Conservation (phyloP, 805 yeast genomes). For the Torulaspora microellipsoides region DNA sequence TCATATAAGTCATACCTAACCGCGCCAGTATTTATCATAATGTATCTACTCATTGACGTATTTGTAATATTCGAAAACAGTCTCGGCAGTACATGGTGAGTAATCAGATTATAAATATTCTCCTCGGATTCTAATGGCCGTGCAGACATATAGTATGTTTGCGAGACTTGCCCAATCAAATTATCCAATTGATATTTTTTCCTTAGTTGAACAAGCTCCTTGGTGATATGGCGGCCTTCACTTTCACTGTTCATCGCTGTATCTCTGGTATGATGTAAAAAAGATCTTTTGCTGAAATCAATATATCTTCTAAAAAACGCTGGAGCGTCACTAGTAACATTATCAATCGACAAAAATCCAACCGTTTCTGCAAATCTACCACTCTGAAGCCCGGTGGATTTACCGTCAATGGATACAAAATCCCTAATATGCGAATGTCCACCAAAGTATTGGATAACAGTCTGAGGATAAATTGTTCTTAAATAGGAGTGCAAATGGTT, state of each 20-base stretch:
- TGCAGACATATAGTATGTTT: constrained; percentile 59
- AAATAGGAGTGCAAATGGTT: constrained; percentile 40
- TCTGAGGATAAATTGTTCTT: constrained; percentile 55
- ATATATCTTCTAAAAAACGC: constrained; percentile 61
- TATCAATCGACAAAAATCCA: constrained; percentile 72
- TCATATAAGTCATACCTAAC: constrained; percentile 79
- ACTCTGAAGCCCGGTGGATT: constrained; percentile 78
- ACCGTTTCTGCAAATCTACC: constrained; percentile 91
- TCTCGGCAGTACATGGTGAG: constrained; percentile 49
- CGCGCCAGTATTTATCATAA: constrained; percentile 81
- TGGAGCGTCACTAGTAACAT: constrained; percentile 24
- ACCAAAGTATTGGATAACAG: constrained; percentile 79
- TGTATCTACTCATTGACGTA: constrained; percentile 41
- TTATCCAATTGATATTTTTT: constrained; percentile 48
- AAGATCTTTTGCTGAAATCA: constrained; percentile 74
- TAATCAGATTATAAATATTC: constrained; percentile 57
- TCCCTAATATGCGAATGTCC: constrained; percentile 94
- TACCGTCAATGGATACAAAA: constrained; percentile 60
- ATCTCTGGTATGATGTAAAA: constrained; percentile 53
- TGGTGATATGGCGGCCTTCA: constrained; percentile 48
- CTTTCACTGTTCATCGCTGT: constrained; percentile 15
- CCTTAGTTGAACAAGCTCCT: constrained; percentile 42
- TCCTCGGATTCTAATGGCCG: constrained; percentile 57
- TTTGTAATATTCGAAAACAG: constrained; percentile 24
- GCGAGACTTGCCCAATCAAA: constrained; percentile 61